Conservation (phyloP, 2,329 filamentous ascomycete genomes). For the Penicillium sp. region DNA sequence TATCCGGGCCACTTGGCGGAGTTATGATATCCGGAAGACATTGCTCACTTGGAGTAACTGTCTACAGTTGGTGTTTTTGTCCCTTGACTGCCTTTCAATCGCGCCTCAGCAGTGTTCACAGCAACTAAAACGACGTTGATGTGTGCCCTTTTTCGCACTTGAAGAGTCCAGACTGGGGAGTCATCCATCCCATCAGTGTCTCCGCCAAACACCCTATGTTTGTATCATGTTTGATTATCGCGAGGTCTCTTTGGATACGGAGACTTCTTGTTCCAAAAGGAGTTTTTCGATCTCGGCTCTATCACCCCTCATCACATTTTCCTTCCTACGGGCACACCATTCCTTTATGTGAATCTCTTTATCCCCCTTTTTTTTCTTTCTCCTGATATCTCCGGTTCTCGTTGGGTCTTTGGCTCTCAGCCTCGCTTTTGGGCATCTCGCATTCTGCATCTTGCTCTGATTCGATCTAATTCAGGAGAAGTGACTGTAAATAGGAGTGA, state of each 20-base stretch:
- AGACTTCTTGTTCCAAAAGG: conserved; percentile 18
- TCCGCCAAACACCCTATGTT: background rate
- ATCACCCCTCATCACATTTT: conserved; percentile 9
- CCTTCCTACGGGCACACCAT: conserved; percentile 14
- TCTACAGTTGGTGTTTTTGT: conserved; percentile 17
- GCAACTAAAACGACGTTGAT: background rate
- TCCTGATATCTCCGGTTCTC: conserved; percentile 10
- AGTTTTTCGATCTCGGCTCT: conserved; percentile 21
- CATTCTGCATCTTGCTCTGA: background rate
- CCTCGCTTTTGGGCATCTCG: conserved; percentile 2
- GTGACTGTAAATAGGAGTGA: conserved; percentile 23
- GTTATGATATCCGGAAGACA: conserved; percentile 29
- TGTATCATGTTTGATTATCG: conserved; percentile 2
- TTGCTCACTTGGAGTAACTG: conserved; percentile 15
- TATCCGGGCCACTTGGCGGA: conserved; percentile 31
- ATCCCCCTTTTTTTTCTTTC: background rate
- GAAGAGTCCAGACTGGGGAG: background rate
- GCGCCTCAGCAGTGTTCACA: background rate
- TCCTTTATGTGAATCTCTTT: conserved; percentile 16
- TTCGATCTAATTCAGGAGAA: conserved; percentile 3
- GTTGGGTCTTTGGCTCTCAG: conserved; percentile 5
- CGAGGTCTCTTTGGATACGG: conserved; percentile 4
- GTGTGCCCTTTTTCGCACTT: background rate
- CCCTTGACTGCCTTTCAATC: background rate
- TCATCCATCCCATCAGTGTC: background rate